Evolutionary conservation across 140 eudicot species (phyloP).

Genomic region (Senecio squalidus): DNA sequence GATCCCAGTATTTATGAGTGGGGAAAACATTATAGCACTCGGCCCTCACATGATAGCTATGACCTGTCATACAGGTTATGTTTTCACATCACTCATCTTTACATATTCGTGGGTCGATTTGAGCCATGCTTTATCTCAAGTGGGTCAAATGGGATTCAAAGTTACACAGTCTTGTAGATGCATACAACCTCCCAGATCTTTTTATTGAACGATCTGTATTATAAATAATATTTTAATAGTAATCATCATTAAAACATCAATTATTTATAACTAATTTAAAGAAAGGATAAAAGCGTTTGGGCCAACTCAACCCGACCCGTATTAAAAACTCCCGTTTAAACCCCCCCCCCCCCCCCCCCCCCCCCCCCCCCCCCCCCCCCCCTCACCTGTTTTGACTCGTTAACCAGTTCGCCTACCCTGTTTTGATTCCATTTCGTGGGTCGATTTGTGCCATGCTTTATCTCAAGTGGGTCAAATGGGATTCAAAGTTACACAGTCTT

Average conservation of each 20-base stretch:
- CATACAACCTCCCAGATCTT: not conserved
- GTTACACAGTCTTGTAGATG: not conserved
- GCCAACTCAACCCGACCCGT: too few species aligned
- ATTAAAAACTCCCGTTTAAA: too few species aligned
- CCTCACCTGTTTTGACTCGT: too few species aligned
- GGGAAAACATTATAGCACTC: constrained; percentile 34
- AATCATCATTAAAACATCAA: not conserved
- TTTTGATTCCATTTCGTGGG: too few species aligned
- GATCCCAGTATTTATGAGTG: constrained; percentile 40
- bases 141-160: not conserved
- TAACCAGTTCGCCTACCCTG: too few species aligned
- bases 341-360: too few species aligned
- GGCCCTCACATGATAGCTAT: constrained; percentile 33
- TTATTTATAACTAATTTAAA: not conserved
- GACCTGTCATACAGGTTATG: constrained; percentile 51
- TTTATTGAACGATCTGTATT: not conserved
- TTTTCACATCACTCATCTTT: constrained; percentile 7
- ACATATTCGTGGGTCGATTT: not conserved
- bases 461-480: not conserved
- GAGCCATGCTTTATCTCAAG: not conserved
- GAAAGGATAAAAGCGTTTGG: too few species aligned
- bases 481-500: not conserved
- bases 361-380: too few species aligned
- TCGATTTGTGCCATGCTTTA: not conserved
- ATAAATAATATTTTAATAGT: not conserved